A percentile compares a stretch with the other conserved stretches of the same genome.
Conservation (phyloP, 345 rosid genomes). For the Pistacia atlantica region DNA sequence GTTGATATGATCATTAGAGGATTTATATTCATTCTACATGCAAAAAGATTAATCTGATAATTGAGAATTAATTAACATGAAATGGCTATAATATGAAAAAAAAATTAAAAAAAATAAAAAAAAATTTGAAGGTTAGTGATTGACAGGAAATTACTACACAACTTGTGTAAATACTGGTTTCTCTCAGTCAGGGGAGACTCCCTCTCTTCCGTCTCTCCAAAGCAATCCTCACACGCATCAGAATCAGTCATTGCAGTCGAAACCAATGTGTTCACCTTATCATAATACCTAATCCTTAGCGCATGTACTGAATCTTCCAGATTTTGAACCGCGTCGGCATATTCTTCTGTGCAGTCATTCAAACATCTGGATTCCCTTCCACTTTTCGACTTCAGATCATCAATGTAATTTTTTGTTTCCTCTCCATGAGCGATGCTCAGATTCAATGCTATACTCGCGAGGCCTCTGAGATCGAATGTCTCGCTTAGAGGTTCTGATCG, state of each 20-base stretch:
- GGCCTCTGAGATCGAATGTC: slow-evolving; percentile 28
- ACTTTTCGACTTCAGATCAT: neutral
- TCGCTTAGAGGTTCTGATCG: slow-evolving; percentile 27
- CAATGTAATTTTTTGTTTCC: slow-evolving; percentile 16
- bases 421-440: slow-evolving; percentile 8
- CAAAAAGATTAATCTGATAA: too few species aligned
- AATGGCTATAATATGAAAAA: neutral
- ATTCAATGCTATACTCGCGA: slow-evolving; percentile 26
- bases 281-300: slow-evolving; percentile 8
- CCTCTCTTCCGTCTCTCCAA: slow-evolving; percentile 1
- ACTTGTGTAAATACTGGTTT: slow-evolving; percentile 21
- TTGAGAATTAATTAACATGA: neutral
- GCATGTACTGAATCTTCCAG: slow-evolving; percentile 20
- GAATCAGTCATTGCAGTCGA: slow-evolving; percentile 33
- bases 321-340: slow-evolving; percentile 15
- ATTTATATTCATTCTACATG: too few species aligned
- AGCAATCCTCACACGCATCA: slow-evolving; percentile 28
- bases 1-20: too few species aligned
- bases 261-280: slow-evolving; percentile 19
- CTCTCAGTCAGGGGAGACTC: slow-evolving; percentile 12
- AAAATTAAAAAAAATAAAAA: neutral
- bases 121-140: slow-evolving; percentile 13
- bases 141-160: slow-evolving; percentile 25
- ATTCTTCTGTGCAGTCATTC: slow-evolving; percentile 18
- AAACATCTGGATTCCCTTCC: slow-evolving; percentile 10